Percentiles rank a stretch among this genome's conserved stretches.
phyloP scores from a whole-genome alignment of 768 basidiomycete genomes.

The Auriculariales sp. region DNA sequence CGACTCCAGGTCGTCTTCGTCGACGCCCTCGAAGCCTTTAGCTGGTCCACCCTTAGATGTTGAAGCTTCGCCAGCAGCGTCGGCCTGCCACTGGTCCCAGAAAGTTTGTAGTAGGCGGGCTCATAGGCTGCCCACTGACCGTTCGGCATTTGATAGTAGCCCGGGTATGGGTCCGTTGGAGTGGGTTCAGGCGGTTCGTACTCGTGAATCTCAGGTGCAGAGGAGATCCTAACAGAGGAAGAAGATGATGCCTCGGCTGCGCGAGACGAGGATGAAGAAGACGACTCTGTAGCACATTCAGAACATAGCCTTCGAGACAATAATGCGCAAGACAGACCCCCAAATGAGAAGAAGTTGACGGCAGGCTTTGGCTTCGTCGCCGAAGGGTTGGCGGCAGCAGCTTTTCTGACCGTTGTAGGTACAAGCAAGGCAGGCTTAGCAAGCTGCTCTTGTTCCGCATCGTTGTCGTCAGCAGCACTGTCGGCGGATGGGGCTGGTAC shows the following conservation, averaged over 20 bases:
- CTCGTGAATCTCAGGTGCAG: constrained; percentile 54
- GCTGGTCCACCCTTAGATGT: constrained; percentile 20
- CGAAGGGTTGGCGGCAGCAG: constrained; percentile 9
- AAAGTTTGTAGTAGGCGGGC: constrained; percentile 51
- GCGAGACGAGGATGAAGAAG: constrained; percentile 14
- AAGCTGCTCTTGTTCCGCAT: constrained; percentile 7
- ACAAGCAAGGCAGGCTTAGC: constrained; percentile 11
- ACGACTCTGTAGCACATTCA: constrained; percentile 9
- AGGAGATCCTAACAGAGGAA: constrained; percentile 27
- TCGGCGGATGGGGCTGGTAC: constrained; percentile 22
- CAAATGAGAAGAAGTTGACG: constrained; percentile 57
- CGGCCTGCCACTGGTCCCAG: constrained; percentile 51
- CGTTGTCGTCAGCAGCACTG: constrained; percentile 16
- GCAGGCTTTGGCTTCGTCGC: too few relatives aligned
- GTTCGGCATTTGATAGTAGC: constrained; percentile 74
- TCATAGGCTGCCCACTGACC: constrained; percentile 71
- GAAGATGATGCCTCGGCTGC: constrained; percentile 1
- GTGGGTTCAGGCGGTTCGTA: constrained; percentile 65
- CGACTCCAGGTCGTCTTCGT: constrained; percentile 36
- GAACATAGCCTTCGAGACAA: constrained; percentile 9
- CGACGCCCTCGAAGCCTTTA: constrained; percentile 58
- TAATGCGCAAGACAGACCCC: constrained; percentile 10
- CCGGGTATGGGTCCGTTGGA: constrained; percentile 63
- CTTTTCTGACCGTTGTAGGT: constrained; percentile 7
- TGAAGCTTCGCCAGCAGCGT: background rate